A percentile compares a stretch with the other conserved stretches of the same genome.
Evolutionary conservation across 2,329 filamentous ascomycete genomes (phyloP).

Genomic region (Hypoxylon sp.): DNA sequence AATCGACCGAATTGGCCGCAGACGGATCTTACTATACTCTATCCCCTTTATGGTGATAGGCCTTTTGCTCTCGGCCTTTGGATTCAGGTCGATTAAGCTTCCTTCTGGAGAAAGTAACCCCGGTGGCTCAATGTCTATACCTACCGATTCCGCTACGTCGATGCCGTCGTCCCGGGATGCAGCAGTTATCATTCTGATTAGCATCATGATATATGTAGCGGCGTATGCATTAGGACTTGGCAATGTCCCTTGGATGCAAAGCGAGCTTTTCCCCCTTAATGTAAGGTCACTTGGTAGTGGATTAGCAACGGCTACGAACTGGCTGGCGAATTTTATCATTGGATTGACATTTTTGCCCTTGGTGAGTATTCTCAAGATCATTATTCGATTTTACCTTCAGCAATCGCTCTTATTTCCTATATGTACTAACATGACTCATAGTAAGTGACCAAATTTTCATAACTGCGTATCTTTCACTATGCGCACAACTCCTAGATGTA

Average conservation of each 20-base stretch:
- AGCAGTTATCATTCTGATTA: slow-evolving; percentile 75
- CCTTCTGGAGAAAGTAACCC: slow-evolving; percentile 45
- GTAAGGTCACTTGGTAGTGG: slow-evolving; percentile 82
- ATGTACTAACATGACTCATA: slow-evolving; percentile 28
- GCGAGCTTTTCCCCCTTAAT: slow-evolving; percentile 86
- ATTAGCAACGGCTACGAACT: slow-evolving; percentile 84
- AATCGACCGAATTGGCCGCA: slow-evolving; percentile 84
- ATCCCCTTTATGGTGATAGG: slow-evolving; percentile 87
- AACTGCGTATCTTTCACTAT: not conserved
- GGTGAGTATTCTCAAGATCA: slow-evolving; percentile 70
- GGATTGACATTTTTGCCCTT: slow-evolving; percentile 90
- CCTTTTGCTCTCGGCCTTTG: slow-evolving; percentile 77
- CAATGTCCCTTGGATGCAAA: slow-evolving; percentile 97
- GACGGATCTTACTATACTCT: slow-evolving; percentile 84
- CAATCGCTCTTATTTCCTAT: not conserved
- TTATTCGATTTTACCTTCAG: not conserved
- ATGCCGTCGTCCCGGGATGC: slow-evolving; percentile 53
- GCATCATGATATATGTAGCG: slow-evolving; percentile 87
- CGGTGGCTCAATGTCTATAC: slow-evolving; percentile 47
- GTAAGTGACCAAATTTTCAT: slow-evolving; percentile 29
- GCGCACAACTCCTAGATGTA: not conserved
- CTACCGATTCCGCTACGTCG: slow-evolving; percentile 1
- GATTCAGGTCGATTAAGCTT: slow-evolving; percentile 77
- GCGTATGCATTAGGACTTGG: slow-evolving; percentile 90
- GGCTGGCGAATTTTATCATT: slow-evolving; percentile 88